A percentile compares a stretch with the other conserved stretches of the same genome.
phyloP scores from a whole-genome alignment of 2,329 filamentous ascomycete species.

The Sporothrix pseudoabietina region DNA sequence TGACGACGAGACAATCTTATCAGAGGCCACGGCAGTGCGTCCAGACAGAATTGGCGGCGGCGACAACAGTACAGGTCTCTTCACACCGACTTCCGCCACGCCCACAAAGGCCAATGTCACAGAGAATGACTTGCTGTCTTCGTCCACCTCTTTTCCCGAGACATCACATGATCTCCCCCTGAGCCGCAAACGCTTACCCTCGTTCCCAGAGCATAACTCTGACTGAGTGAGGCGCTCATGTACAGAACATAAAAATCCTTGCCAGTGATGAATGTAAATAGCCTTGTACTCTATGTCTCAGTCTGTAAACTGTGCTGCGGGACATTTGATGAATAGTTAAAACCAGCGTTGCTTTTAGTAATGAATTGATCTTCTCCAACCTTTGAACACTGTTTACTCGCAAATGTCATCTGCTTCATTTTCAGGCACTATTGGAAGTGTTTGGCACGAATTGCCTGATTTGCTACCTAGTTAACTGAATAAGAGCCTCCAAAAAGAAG shows the following conservation, averaged over 20 bases:
- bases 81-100: neutral
- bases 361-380: neutral
- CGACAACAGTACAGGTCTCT: neutral
- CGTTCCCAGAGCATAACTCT: neutral
- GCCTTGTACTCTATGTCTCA: constrained; percentile 8
- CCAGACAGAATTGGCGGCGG: neutral
- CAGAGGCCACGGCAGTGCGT: neutral
- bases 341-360: constrained; percentile 13
- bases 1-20: neutral
- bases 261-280: constrained; percentile 14
- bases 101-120: neutral
- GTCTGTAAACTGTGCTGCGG: neutral
- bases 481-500: constrained; percentile 12
- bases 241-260: neutral
- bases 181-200: neutral
- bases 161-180: neutral
- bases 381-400: neutral
- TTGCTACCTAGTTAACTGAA: neutral
- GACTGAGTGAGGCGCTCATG: neutral
- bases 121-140: neutral
- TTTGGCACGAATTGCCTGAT: constrained; percentile 11
- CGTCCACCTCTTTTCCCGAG: neutral
- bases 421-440: neutral
- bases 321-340: constrained; percentile 19
- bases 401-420: neutral